Conservation (phyloP, 2,329 filamentous ascomycete genomes). For the Alternaria postmessia region DNA sequence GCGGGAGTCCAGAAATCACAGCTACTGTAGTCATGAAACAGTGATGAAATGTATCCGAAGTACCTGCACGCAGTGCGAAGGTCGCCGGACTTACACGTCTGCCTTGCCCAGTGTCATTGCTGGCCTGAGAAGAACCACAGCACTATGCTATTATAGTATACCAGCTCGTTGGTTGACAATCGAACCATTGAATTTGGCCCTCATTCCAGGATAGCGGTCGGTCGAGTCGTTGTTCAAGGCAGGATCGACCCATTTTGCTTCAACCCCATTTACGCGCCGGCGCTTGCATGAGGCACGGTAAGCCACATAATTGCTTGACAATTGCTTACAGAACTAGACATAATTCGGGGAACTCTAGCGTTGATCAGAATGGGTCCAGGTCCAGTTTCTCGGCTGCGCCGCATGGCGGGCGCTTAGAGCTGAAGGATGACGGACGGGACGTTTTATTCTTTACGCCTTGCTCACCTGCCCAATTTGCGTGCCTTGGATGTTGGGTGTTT, state of each 20-base stretch:
- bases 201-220: slow-evolving; percentile 9
- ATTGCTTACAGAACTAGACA: background rate
- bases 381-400: slow-evolving; percentile 9
- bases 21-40: background rate
- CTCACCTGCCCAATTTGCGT: slow-evolving; percentile 5
- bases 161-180: slow-evolving; percentile 2
- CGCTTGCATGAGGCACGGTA: slow-evolving; percentile 15
- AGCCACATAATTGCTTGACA: slow-evolving; percentile 5
- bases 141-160: slow-evolving; percentile 7
- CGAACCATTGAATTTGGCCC: slow-evolving; percentile 16
- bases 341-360: slow-evolving; percentile 3
- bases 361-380: slow-evolving; percentile 6
- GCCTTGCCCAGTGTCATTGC: slow-evolving; percentile 5
- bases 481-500: slow-evolving; percentile 4
- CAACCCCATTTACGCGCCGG: slow-evolving; percentile 13
- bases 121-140: slow-evolving; percentile 7
- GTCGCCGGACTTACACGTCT: slow-evolving; percentile 2
- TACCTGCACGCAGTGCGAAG: background rate
- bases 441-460: slow-evolving; percentile 11
- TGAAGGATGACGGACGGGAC: slow-evolving; percentile 11
- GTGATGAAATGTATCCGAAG: background rate
- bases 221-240: slow-evolving; percentile 13
- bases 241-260: slow-evolving; percentile 13
- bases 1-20: slow-evolving; percentile 4
- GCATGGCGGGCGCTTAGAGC: slow-evolving; percentile 15